Percentiles rank a stretch among this genome's conserved stretches.
These are phyloP conservation scores for Tuber magnatum DNA, from an alignment of 495 filamentous ascomycete species.

Conservation along the genomic window DNA sequence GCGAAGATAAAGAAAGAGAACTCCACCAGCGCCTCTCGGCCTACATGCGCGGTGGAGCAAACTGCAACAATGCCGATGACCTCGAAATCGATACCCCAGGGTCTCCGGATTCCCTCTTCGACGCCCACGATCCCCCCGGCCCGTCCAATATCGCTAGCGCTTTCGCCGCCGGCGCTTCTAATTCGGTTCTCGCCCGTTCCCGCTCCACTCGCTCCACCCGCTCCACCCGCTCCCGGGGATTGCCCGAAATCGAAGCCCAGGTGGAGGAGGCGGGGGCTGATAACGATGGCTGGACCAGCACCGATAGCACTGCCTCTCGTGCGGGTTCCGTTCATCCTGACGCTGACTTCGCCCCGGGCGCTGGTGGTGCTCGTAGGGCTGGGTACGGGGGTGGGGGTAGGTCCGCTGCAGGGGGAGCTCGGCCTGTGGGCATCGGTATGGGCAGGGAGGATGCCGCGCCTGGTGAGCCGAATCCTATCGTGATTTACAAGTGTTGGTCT, in stretches of 20 bases:
- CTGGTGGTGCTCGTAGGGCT: constrained; percentile 2
- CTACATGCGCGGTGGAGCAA: neutral
- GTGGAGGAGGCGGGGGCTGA: constrained; percentile 10
- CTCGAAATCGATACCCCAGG: neutral
- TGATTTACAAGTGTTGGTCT: neutral
- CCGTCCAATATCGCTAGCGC: neutral
- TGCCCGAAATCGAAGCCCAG: constrained; percentile 16
- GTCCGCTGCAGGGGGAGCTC: neutral
- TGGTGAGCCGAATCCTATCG: neutral
- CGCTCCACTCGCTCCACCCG: neutral
- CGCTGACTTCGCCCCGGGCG: neutral
- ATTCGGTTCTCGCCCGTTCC: neutral
- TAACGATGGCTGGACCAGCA: neutral
- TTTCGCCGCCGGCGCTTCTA: neutral
- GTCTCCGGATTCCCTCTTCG: neutral
- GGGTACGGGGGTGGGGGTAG: neutral
- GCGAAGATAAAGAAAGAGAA: neutral
- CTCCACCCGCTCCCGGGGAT: constrained; percentile 6
- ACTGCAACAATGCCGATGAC: neutral
- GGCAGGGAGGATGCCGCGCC: neutral
- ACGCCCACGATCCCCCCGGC: neutral
- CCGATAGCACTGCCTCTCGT: neutral
- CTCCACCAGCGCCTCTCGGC: neutral
- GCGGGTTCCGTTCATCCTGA: neutral
- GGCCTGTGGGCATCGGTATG: neutral